Evolutionary conservation across 1,284 basidiomycete genomes (phyloP), one percentile per base, ranked within the genome.

Genomic region (Wallemia mellicola): DNA sequence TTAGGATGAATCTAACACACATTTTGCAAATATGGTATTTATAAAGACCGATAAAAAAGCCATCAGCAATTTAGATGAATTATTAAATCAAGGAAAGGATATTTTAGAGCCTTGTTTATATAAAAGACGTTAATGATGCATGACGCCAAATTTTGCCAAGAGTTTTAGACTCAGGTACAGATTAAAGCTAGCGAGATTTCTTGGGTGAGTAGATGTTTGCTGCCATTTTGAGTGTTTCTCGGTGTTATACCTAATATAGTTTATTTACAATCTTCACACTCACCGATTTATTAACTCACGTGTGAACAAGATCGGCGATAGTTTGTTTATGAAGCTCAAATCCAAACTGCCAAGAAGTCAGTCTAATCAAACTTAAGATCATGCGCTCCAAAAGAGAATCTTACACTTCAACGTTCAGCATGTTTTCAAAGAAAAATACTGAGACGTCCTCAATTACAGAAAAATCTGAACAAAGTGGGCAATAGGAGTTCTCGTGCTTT

Each of bases 31-130:
- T 27, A 86, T 94, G 66, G 80, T 82, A 59, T 92, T 94, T 70
- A 74, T 72, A 63, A 92, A 89, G 61, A 71, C 68, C 33, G 66
- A 68, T 2, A 67, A 65, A 14, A 64, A 64, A 24, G 69, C 71
- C 11, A 74, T 81, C 60, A 73, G 77, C 62, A 79, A 81, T 48
- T 85, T 81, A 80, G 68, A 71, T n/a, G 74, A 73, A 57, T 67
- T 88, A 26, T 65, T 80, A 60, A 70, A 72, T 24, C 75, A 76
- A 64, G 81, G 83, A 19, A 70, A 74, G 63, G 69, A 81, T 11
- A 68, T 78, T 38, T 74, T 99, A 61, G 87, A 89, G 68, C 83
- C 89, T 28, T 99, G 94, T 71, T 84, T 96, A 70, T 99, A 99
- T 71, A 99, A 98, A 72, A 79, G 86, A 66, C 77, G 92, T 67